These are phyloP conservation scores for Cutaneotrichosporon spelunceum DNA, from an alignment of 1,284 basidiomycete species.

Conservation along the genomic window DNA sequence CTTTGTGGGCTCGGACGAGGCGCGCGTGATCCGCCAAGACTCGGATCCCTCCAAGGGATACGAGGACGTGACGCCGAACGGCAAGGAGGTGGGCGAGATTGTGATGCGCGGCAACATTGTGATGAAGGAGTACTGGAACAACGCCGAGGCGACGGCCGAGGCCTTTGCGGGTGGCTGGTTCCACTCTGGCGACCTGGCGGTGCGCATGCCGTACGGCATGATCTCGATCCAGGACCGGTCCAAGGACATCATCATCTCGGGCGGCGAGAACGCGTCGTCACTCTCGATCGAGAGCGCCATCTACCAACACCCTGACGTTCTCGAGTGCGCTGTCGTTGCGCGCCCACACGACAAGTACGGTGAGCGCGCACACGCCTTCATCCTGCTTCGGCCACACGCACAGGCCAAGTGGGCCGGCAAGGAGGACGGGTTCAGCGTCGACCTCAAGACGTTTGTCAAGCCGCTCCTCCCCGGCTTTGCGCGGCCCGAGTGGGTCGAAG, in stretches of 20 bases:
- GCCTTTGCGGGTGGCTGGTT: slow-evolving; percentile 74
- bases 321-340: slow-evolving; percentile 69
- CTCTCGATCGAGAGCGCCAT: slow-evolving; percentile 78
- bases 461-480: slow-evolving; percentile 24
- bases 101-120: slow-evolving; percentile 24
- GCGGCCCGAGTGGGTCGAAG: slow-evolving; percentile 25
- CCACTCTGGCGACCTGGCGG: slow-evolving; percentile 77
- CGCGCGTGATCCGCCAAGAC: slow-evolving; percentile 19
- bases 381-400: slow-evolving; percentile 55
- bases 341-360: slow-evolving; percentile 69
- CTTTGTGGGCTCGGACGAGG: slow-evolving; percentile 20
- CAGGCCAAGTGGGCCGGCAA: slow-evolving; percentile 9
- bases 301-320: slow-evolving; percentile 61
- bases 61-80: slow-evolving; percentile 20
- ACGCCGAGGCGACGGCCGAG: slow-evolving; percentile 64
- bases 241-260: slow-evolving; percentile 81
- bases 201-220: slow-evolving; percentile 79
- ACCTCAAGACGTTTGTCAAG: slow-evolving; percentile 20
- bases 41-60: slow-evolving; percentile 17
- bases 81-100: slow-evolving; percentile 25
- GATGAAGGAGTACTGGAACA: slow-evolving; percentile 67
- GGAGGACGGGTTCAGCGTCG: slow-evolving; percentile 15
- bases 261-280: slow-evolving; percentile 83
- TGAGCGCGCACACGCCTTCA: slow-evolving; percentile 75
- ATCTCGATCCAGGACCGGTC: slow-evolving; percentile 52